Conservation (phyloP, 176 grass and related monocot genomes). For the Aegilops bicornis region DNA sequence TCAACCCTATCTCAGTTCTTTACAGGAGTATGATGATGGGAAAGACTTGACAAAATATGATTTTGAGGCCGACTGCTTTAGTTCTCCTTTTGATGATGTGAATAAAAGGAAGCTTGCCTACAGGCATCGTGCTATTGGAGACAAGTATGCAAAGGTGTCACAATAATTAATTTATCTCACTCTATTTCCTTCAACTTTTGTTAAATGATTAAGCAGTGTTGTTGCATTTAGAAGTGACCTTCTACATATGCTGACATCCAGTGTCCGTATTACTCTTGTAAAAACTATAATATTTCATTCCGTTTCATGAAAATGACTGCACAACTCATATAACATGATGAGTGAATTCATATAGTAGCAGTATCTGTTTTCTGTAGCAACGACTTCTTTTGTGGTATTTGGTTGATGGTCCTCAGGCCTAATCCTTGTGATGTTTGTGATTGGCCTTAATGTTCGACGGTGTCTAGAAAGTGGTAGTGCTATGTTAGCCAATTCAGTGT, state of each 20-base stretch:
- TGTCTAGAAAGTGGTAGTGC: not conserved
- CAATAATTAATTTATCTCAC: conserved; percentile 10
- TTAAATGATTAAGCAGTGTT: conserved; percentile 17
- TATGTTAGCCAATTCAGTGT: not conserved
- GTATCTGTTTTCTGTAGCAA: not conserved
- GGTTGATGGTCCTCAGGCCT: not conserved
- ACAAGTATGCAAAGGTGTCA: conserved; percentile 87
- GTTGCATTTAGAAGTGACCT: not conserved
- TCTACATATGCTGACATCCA: not conserved
- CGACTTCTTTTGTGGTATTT: conserved; percentile 12
- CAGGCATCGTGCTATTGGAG: conserved; percentile 68
- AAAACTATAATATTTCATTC: conserved; percentile 4
- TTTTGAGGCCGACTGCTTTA: conserved; percentile 76
- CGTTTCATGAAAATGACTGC: not conserved
- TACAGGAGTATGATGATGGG: conserved; percentile 85
- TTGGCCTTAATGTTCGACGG: not conserved
- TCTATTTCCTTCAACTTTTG: conserved; percentile 24
- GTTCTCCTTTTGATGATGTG: conserved; percentile 69
- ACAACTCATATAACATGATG: conserved; percentile 6
- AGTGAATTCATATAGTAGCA: not conserved
- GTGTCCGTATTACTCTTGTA: not conserved
- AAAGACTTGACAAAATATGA: conserved; percentile 77
- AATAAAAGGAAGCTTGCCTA: conserved; percentile 97
- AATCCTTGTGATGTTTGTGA: not conserved
- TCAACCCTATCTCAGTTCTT: conserved; percentile 72